Evolutionary conservation across 2,329 filamentous ascomycete species (phyloP).

Genomic region (Aureobasidium sp.): DNA sequence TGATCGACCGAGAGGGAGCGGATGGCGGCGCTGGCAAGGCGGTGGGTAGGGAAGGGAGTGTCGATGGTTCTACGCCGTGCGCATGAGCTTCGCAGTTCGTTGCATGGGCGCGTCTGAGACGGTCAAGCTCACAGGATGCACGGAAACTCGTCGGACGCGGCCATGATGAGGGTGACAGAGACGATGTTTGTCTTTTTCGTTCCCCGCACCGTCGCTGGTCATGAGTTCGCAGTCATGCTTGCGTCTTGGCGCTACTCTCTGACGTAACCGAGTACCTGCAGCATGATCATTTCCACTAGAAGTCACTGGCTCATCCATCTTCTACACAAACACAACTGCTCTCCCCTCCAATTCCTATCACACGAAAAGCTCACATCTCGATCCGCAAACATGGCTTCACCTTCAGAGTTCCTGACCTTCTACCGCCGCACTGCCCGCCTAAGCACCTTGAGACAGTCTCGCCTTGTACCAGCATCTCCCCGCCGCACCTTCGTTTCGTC

Average conservation of each 20-base stretch:
- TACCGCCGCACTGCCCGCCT: constrained; percentile 26
- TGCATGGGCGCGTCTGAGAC: neutral
- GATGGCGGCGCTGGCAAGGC: constrained; percentile 70
- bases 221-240: neutral
- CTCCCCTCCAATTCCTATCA: neutral
- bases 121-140: constrained; percentile 32
- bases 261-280: neutral
- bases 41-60: constrained; percentile 72
- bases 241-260: neutral
- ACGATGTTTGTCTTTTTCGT: neutral
- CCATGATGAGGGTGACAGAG: neutral
- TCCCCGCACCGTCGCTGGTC: neutral
- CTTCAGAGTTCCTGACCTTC: constrained; percentile 35
- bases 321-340: neutral
- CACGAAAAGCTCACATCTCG: neutral
- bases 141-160: constrained; percentile 27
- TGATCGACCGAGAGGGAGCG: constrained; percentile 75
- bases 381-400: constrained; percentile 23
- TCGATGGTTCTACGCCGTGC: constrained; percentile 54
- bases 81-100: neutral
- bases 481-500: constrained; percentile 14
- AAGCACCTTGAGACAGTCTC: constrained; percentile 12
- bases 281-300: neutral
- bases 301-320: neutral
- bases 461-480: constrained; percentile 5